Conservation (phyloP, 2,329 filamentous ascomycete species). For the Alternaria atra region DNA sequence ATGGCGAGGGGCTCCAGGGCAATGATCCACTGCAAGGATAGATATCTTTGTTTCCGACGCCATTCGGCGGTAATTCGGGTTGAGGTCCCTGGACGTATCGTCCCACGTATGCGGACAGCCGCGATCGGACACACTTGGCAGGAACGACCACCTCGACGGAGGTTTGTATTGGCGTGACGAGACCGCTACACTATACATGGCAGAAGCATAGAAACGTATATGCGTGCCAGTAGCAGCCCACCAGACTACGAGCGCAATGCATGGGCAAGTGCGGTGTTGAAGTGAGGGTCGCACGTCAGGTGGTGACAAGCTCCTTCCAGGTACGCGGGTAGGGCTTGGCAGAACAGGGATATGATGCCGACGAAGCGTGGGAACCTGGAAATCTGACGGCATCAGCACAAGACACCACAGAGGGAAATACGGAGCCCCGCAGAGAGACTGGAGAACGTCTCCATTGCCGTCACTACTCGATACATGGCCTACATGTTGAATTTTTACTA, state of each 20-base stretch:
- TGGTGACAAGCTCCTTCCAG: conserved; percentile 15
- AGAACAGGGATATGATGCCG: conserved; percentile 14
- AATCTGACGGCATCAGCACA: conserved; percentile 28
- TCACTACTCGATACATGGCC: not conserved
- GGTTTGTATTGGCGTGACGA: not conserved
- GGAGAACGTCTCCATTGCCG: conserved; percentile 2
- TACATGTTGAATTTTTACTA: not conserved
- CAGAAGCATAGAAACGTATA: not conserved
- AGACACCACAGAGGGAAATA: conserved; percentile 4
- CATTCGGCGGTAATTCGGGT: conserved; percentile 2
- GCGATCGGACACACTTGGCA: not conserved
- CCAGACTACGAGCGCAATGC: not conserved
- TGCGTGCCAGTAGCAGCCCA: no score
- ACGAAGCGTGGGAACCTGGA: conserved; percentile 24
- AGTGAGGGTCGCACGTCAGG: not conserved
- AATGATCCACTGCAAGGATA: conserved; percentile 2
- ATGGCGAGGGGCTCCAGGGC: not conserved
- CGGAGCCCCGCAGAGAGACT: conserved; percentile 13
- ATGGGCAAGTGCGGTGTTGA: not conserved
- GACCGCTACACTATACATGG: not conserved
- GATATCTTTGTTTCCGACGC: not conserved
- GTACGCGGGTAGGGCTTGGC: conserved; percentile 16
- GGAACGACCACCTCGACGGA: not conserved
- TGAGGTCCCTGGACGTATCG: not conserved
- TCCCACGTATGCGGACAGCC: conserved; percentile 2